Conservation (phyloP, 495 filamentous ascomycete species). For the Trichoderma gamsii region DNA sequence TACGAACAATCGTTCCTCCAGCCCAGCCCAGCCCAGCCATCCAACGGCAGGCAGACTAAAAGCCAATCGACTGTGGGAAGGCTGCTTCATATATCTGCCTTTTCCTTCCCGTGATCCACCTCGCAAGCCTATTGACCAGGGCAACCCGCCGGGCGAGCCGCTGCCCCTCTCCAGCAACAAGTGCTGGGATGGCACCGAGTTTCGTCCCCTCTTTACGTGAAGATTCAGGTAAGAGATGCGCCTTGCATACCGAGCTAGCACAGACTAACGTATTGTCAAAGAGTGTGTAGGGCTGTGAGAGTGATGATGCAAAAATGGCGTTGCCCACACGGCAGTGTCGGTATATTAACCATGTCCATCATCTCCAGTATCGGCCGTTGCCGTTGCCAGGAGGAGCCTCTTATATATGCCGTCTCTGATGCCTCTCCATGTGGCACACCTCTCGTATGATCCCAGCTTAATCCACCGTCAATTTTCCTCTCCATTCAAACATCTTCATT, state of each 20-base stretch:
- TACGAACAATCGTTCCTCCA: neutral
- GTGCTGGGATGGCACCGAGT: neutral
- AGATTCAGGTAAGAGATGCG: neutral
- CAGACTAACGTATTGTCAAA: neutral
- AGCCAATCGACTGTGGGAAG: neutral
- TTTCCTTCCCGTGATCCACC: constrained; percentile 11
- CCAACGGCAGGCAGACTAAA: neutral
- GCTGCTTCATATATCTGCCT: constrained; percentile 8
- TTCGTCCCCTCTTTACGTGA: neutral
- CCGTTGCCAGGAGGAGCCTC: neutral
- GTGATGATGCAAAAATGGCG: constrained; percentile 12
- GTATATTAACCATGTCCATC: neutral
- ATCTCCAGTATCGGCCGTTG: neutral
- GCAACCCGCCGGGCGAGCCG: constrained; percentile 11
- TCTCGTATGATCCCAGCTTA: neutral
- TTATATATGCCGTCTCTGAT: neutral
- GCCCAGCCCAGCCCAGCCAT: neutral
- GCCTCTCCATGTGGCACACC: neutral
- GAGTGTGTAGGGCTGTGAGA: neutral
- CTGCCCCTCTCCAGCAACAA: neutral
- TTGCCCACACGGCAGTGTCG: constrained; percentile 1
- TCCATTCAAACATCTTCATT: neutral
- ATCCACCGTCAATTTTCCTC: neutral
- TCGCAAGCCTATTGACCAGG: neutral
- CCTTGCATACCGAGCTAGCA: neutral